Percentiles rank a stretch among this genome's conserved stretches.
Evolutionary conservation across 176 grass and related monocot species (phyloP).

Genomic region (Ensete ventricosum): DNA sequence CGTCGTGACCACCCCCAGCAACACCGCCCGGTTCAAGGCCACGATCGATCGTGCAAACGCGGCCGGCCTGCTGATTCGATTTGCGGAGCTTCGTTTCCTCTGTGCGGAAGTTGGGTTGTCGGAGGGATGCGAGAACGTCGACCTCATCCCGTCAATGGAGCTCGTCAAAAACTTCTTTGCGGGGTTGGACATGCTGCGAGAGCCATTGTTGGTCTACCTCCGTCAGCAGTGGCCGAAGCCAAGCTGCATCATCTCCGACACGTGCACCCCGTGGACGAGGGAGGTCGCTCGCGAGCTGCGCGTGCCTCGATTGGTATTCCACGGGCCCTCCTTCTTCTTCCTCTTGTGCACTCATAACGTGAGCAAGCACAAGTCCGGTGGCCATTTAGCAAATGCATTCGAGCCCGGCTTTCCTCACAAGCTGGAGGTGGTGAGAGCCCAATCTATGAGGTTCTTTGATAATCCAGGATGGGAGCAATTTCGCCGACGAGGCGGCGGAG

Average conservation of each 20-base stretch:
- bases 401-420: background rate
- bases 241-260: slow-evolving; percentile 26
- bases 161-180: slow-evolving; percentile 5
- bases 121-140: slow-evolving; percentile 15
- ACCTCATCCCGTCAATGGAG: background rate
- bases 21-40: slow-evolving; percentile 17
- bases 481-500: background rate
- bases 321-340: slow-evolving; percentile 9
- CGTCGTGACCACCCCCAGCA: slow-evolving; percentile 24
- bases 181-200: slow-evolving; percentile 3
- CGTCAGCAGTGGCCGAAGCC: slow-evolving; percentile 9
- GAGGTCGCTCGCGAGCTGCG: slow-evolving; percentile 19
- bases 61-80: slow-evolving; percentile 8
- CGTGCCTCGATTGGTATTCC: slow-evolving; percentile 20
- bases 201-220: slow-evolving; percentile 25
- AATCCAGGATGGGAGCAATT: background rate
- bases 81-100: slow-evolving; percentile 14
- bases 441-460: background rate
- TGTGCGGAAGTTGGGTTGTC: slow-evolving; percentile 9
- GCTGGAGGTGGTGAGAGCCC: background rate
- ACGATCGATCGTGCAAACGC: slow-evolving; percentile 23
- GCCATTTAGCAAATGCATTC: background rate
- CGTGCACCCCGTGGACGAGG: slow-evolving; percentile 11
- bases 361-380: background rate
- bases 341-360: slow-evolving; percentile 15